Evolutionary conservation across 179 eudicot genomes (phyloP).

Genomic region (Silene coronaria): DNA sequence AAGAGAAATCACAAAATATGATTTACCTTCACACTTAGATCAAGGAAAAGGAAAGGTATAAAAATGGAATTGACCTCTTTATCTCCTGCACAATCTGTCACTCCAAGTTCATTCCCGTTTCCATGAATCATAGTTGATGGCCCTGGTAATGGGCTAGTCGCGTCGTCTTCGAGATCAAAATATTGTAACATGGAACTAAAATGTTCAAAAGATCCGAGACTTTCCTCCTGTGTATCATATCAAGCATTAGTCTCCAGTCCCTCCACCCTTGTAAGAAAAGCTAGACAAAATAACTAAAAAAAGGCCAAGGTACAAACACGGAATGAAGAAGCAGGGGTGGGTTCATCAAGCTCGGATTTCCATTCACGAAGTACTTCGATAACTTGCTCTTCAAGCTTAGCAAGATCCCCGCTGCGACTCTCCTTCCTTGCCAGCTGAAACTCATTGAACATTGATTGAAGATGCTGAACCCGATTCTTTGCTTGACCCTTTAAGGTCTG

Average conservation of each 20-base stretch:
- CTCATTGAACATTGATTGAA: slow-evolving; percentile 61
- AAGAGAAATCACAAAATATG: neutral
- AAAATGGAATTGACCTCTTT: slow-evolving; percentile 38
- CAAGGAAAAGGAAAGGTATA: neutral
- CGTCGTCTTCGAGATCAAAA: slow-evolving; percentile 84
- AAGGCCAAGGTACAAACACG: slow-evolving; percentile 28
- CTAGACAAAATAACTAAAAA: neutral
- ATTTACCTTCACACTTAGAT: neutral
- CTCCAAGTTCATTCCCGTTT: slow-evolving; percentile 26
- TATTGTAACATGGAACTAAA: slow-evolving; percentile 54
- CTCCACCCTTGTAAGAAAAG: neutral
- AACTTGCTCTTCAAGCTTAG: slow-evolving; percentile 67
- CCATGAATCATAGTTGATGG: slow-evolving; percentile 38
- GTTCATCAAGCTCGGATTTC: slow-evolving; percentile 79
- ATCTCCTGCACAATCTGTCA: slow-evolving; percentile 24
- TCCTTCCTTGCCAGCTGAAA: slow-evolving; percentile 75
- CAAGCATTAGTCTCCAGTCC: neutral
- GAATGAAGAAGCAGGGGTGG: slow-evolving; percentile 80
- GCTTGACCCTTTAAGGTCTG: slow-evolving; percentile 74
- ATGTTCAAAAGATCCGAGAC: slow-evolving; percentile 63
- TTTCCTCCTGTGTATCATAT: slow-evolving; percentile 52
- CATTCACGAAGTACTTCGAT: slow-evolving; percentile 80
- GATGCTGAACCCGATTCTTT: slow-evolving; percentile 84
- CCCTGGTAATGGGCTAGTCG: slow-evolving; percentile 62
- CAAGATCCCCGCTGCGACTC: slow-evolving; percentile 61